These are phyloP conservation scores for Candida pseudoglaebosa DNA, from an alignment of 805 yeast genomes.

Conservation along the genomic window DNA sequence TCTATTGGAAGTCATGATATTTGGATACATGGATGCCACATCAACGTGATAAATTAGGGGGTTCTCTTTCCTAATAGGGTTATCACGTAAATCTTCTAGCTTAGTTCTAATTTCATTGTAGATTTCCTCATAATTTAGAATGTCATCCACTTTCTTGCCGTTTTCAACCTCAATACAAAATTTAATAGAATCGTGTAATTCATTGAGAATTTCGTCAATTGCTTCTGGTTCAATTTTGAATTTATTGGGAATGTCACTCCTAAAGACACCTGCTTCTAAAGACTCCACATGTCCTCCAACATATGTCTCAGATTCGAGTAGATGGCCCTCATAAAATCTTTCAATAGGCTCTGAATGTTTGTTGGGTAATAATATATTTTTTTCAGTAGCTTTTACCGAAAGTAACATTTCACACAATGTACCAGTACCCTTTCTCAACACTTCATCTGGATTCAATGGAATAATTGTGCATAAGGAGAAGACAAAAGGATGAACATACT, in stretches of 20 bases:
- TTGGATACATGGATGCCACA: constrained; percentile 99
- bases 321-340: constrained; percentile 90
- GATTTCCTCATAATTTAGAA: constrained; percentile 76
- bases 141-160: constrained; percentile 66
- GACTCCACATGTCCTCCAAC: constrained; percentile 99
- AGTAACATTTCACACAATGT: constrained; percentile 96
- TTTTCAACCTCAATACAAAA: constrained; percentile 85
- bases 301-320: constrained; percentile 91
- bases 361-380: constrained; percentile 78
- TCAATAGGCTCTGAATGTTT: constrained; percentile 94
- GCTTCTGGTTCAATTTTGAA: constrained; percentile 81
- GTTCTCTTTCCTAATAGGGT: constrained; percentile 64
- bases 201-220: constrained; percentile 70
- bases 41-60: constrained; percentile 96
- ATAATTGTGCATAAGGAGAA: constrained; percentile 93
- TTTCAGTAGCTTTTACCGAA: constrained; percentile 91
- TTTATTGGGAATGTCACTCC: constrained; percentile 76
- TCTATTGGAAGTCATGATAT: constrained; percentile 96
- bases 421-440: constrained; percentile 95
- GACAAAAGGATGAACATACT: constrained; percentile 95
- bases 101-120: constrained; percentile 50
- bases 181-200: constrained; percentile 70
- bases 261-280: constrained; percentile 94
- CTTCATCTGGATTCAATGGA: constrained; percentile 96
- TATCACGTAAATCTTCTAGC: constrained; percentile 55